Evolutionary conservation across 148 eudicot species (phyloP).

Genomic region (Beta vulgaris): DNA sequence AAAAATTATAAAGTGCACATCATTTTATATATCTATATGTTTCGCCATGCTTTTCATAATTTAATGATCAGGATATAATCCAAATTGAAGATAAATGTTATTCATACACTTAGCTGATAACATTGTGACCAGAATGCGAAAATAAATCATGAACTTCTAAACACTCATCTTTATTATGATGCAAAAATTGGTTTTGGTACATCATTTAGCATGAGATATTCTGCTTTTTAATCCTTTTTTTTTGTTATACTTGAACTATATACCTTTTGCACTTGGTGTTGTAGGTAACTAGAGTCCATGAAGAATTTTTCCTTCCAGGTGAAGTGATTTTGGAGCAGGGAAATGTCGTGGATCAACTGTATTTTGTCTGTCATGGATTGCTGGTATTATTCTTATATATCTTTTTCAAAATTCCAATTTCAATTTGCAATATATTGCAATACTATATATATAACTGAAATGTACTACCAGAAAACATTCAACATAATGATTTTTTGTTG

Average conservation of each 20-base stretch:
- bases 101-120: neutral
- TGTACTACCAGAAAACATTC: neutral
- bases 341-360: slow-evolving; percentile 88
- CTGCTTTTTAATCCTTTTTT: neutral
- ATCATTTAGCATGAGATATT: neutral
- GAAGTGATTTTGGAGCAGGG: slow-evolving; percentile 93
- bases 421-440: neutral
- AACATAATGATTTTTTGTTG: neutral
- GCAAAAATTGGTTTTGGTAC: neutral
- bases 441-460: neutral
- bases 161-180: neutral
- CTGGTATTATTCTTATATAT: slow-evolving; percentile 43
- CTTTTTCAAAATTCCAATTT: neutral
- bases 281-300: slow-evolving; percentile 76
- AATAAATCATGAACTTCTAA: neutral
- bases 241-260: neutral
- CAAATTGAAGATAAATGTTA: neutral
- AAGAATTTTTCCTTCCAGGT: slow-evolving; percentile 95
- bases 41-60: neutral
- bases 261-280: slow-evolving; percentile 10
- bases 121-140: neutral
- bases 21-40: no score
- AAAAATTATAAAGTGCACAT: no score
- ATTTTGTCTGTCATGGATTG: slow-evolving; percentile 82
- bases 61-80: neutral